These are phyloP conservation scores for Cenchrus americanus DNA, from an alignment of 176 grass and related monocot species.

Conservation along the genomic window DNA sequence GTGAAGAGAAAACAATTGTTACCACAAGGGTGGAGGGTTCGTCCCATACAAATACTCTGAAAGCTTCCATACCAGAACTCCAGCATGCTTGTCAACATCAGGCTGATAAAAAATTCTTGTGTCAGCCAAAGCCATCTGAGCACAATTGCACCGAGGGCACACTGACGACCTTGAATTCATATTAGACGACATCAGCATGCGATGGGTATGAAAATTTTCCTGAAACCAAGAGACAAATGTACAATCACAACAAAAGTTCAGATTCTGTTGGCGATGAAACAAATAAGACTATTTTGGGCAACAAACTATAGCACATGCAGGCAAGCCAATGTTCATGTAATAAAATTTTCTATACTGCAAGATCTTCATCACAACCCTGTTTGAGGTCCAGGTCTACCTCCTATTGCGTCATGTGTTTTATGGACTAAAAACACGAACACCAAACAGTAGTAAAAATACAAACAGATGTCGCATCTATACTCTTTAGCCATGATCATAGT, in stretches of 20 bases:
- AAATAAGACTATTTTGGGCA: background rate
- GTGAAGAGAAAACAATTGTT: conserved; percentile 33
- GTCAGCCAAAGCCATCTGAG: conserved; percentile 62
- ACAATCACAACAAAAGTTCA: background rate
- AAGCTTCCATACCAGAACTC: conserved; percentile 66
- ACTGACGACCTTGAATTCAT: conserved; percentile 37
- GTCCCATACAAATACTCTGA: conserved; percentile 1
- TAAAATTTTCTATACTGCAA: background rate
- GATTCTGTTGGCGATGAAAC: background rate
- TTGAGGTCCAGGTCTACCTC: background rate
- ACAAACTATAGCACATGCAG: background rate
- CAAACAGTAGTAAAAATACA: background rate
- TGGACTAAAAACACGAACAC: background rate
- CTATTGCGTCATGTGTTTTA: background rate
- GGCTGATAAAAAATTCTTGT: conserved; percentile 49
- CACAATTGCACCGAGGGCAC: conserved; percentile 48
- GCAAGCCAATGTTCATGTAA: background rate
- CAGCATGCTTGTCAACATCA: conserved; percentile 54
- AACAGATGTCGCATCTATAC: background rate
- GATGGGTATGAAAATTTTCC: conserved; percentile 25
- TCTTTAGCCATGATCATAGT: background rate
- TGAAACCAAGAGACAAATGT: conserved; percentile 40
- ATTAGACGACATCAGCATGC: conserved; percentile 36
- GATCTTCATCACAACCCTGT: background rate
- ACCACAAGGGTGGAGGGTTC: conserved; percentile 7